Conservation (phyloP, 2,329 filamentous ascomycete genomes). For the Leptographium lundbergii region DNA sequence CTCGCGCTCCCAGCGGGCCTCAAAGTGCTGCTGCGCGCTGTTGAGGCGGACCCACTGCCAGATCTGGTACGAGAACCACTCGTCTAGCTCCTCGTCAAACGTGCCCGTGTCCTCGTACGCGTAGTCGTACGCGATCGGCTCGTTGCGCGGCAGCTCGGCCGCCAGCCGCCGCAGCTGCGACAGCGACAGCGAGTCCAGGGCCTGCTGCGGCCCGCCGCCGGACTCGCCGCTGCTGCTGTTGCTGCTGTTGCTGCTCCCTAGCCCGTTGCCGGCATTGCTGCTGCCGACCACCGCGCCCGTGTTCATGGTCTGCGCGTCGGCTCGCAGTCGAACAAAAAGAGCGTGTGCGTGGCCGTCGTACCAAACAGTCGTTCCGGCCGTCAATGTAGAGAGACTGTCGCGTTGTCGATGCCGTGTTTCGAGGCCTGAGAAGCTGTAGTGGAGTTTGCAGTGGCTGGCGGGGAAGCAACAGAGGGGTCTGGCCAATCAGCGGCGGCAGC, state of each 20-base stretch:
- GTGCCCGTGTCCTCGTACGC: conserved; percentile 60
- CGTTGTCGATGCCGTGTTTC: not conserved
- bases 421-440: not conserved
- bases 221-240: not conserved
- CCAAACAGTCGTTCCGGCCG: not conserved
- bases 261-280: not conserved
- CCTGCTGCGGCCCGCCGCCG: conserved; percentile 17
- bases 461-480: not conserved
- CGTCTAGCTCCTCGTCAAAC: conserved; percentile 81
- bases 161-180: conserved; percentile 62
- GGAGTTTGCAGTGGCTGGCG: not conserved
- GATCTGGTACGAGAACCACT: conserved; percentile 92
- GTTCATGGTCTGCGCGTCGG: not conserved
- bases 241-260: not conserved
- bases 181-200: conserved; percentile 60
- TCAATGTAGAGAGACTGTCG: not conserved
- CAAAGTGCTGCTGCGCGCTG: conserved; percentile 63
- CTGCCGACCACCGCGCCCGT: not conserved
- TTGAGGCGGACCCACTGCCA: conserved; percentile 73
- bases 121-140: conserved; percentile 74
- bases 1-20: conserved; percentile 55
- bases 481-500: not conserved
- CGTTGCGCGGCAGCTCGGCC: conserved; percentile 56
- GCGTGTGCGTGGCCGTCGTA: not conserved
- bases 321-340: not conserved